Evolutionary conservation across 306 rosid species (phyloP).

Genomic region (Cyamopsis tetragonoloba): DNA sequence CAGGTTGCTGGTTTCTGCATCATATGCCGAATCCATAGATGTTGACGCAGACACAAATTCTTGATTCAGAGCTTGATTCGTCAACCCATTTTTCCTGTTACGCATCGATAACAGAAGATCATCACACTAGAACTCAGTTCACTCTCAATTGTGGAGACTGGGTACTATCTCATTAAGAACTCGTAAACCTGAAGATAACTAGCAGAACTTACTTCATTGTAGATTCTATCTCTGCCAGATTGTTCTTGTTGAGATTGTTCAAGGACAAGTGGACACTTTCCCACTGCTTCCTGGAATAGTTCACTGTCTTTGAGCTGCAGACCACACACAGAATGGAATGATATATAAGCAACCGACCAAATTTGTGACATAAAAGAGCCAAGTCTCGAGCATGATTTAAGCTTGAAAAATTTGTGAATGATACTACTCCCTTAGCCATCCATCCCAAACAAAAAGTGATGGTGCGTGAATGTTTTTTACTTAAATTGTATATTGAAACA

Average conservation of each 20-base stretch:
- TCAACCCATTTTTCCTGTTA: slow-evolving; percentile 50
- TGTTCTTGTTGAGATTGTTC: slow-evolving; percentile 38
- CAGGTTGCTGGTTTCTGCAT: slow-evolving; percentile 41
- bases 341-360: not conserved
- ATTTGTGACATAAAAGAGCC: too few species aligned
- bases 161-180: not conserved
- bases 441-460: not conserved
- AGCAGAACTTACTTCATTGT: slow-evolving; percentile 56
- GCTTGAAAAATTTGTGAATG: not conserved
- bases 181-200: not conserved
- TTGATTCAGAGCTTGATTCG: slow-evolving; percentile 44
- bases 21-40: slow-evolving; percentile 43
- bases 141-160: not conserved
- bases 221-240: slow-evolving; percentile 49
- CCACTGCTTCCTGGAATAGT: slow-evolving; percentile 59
- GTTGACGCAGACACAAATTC: slow-evolving; percentile 48
- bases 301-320: slow-evolving; percentile 68
- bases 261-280: slow-evolving; percentile 47
- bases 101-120: not conserved
- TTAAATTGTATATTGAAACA: not conserved
- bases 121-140: not conserved
- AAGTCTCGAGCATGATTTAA: too few species aligned
- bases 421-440: not conserved
- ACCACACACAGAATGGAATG: slow-evolving; percentile 19
- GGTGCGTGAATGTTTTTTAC: not conserved